These are phyloP conservation scores for Trichoderma citrinoviride DNA, from an alignment of 2,329 filamentous ascomycete genomes.

Conservation along the genomic window DNA sequence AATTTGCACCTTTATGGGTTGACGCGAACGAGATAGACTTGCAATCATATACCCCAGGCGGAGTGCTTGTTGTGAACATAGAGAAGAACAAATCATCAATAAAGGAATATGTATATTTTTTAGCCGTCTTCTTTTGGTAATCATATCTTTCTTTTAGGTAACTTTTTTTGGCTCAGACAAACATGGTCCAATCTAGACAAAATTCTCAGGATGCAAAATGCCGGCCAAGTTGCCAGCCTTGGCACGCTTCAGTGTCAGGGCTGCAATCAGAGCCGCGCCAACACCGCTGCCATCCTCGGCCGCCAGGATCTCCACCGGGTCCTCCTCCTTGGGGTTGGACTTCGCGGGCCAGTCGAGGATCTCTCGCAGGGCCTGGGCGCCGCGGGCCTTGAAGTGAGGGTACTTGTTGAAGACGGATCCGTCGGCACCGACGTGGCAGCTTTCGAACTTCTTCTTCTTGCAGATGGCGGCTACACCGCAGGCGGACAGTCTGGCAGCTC, in stretches of 20 bases:
- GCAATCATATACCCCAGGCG: conserved; percentile 15
- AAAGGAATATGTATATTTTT: conserved; percentile 1
- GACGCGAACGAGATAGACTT: conserved; percentile 28
- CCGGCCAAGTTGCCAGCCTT: conserved; percentile 61
- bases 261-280: conserved; percentile 91
- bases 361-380: conserved; percentile 84
- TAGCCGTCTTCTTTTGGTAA: conserved; percentile 6
- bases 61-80: neutral
- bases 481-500: conserved; percentile 85
- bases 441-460: conserved; percentile 88
- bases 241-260: conserved; percentile 63
- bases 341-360: conserved; percentile 90
- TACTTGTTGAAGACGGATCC: conserved; percentile 99
- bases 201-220: conserved; percentile 65
- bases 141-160: neutral
- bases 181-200: conserved; percentile 33
- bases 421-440: conserved; percentile 92
- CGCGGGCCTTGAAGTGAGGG: conserved; percentile 92
- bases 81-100: neutral
- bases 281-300: conserved; percentile 97
- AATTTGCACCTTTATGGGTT: conserved; percentile 70
- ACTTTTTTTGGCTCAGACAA: neutral
- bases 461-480: conserved; percentile 95
- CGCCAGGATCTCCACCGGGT: conserved; percentile 82
- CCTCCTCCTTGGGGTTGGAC: conserved; percentile 66